Evolutionary conservation across 306 rosid genomes (phyloP), one percentile per base, ranked within the genome.

Genomic region (Arachis hypogaea): DNA sequence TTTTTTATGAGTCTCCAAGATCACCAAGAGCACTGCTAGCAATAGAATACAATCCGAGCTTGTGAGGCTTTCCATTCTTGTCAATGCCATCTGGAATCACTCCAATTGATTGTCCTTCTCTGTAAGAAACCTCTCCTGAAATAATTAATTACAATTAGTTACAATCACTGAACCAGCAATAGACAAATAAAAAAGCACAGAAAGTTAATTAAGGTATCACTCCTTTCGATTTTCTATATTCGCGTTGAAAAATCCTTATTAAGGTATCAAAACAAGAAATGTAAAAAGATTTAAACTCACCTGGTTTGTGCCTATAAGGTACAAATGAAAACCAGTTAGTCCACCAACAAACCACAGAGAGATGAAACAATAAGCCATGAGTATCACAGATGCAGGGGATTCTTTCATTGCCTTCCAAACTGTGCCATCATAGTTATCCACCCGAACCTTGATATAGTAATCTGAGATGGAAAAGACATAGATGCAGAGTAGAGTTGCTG

Each of bases 341-440:
- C 98, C 98, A 78, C 97, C 98, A 79, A 93, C 96, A 81, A 93
- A 93, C 98, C 97, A 93, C 51, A 90, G 80, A 44, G 96, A 84
- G 73, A 93, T 81, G 82, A 89, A 93, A 81, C 90, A 90, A 74
- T 87, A 93, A 42, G 81, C 90, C 93, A 93, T 90, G 69, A 93
- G 82, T 70, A 93, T 81, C 77, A 90, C 91, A 40, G 98, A 90
- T 30, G 88, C 88, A 55, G 97, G 98, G 57, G 98, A 93, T 60
- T 93, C 91, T 87, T 83, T 85, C 87, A 93, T 88, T n/a, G 96
- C 98, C 82, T 77, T 89, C 98, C 96, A 90, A 68, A 93, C 92
- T 42, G 93, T 83, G 75, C 96, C 72, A 0, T 83, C 73, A 66
- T 84, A 29, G 64, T 86, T 71, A 68, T 86, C 84, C 98, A 87